Conservation (phyloP, 1,284 basidiomycete genomes). For the Heimioporus punctisporus region DNA sequence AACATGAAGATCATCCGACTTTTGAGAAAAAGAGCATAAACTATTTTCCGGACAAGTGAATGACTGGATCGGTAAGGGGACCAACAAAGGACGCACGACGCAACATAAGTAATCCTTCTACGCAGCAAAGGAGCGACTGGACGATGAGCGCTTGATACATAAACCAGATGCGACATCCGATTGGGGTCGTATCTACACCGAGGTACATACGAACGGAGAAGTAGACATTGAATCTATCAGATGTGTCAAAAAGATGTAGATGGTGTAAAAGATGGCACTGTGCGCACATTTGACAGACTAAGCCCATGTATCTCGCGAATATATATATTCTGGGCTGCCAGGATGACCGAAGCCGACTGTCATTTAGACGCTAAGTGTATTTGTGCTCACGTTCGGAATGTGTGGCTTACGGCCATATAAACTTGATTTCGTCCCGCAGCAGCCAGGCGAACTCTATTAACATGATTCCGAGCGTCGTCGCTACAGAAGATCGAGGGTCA, state of each 20-base stretch:
- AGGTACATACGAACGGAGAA: conserved; percentile 18
- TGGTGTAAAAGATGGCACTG: too few relatives aligned
- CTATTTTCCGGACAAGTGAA: not conserved
- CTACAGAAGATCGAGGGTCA: conserved; percentile 1
- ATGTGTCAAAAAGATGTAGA: too few relatives aligned
- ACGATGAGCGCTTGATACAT: conserved; percentile 14
- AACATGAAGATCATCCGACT: conserved; percentile 4
- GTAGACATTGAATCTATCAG: conserved; percentile 17
- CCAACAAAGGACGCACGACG: conserved; percentile 10
- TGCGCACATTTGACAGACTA: conserved; percentile 21
- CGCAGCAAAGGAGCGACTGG: conserved; percentile 13
- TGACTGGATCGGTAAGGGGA: too few relatives aligned
- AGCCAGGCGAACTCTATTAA: conserved; percentile 13
- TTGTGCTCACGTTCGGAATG: too few relatives aligned
- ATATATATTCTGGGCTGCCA: conserved; percentile 14
- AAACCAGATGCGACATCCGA: conserved; percentile 21
- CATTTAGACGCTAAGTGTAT: too few relatives aligned
- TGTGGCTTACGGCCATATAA: conserved; percentile 19
- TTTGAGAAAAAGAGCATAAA: conserved; percentile 15
- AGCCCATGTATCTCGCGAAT: conserved; percentile 12
- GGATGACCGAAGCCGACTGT: conserved; percentile 10
- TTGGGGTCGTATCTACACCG: conserved; percentile 4
- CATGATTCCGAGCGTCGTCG: conserved; percentile 12
- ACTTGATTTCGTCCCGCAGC: conserved; percentile 16
- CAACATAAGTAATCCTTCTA: conserved; percentile 15